Conservation (phyloP, 805 yeast species). For the Lipomyces sp. region DNA sequence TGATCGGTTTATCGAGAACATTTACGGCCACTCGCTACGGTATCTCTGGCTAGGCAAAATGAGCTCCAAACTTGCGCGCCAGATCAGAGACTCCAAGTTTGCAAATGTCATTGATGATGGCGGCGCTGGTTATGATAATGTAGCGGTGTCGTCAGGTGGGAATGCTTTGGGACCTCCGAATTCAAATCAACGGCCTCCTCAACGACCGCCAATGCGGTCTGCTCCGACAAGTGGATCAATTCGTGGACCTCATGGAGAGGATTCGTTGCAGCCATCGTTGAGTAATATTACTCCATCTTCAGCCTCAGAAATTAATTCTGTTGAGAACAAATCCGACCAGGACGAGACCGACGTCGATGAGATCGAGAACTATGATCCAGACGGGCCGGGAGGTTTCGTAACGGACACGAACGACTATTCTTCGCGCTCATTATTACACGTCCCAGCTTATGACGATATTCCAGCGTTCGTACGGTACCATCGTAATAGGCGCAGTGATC, state of each 20-base stretch:
- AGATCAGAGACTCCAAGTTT: constrained; percentile 16
- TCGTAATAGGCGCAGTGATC: constrained; percentile 15
- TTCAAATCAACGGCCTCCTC: not conserved
- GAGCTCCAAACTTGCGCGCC: constrained; percentile 40
- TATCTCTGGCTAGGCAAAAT: constrained; percentile 60
- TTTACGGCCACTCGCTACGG: constrained; percentile 46
- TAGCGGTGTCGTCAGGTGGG: not conserved
- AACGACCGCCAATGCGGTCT: not conserved
- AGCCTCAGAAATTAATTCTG: not conserved
- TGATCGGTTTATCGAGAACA: constrained; percentile 43
- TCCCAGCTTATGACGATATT: constrained; percentile 14
- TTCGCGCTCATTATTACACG: not conserved
- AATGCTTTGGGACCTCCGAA: not conserved
- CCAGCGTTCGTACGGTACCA: constrained; percentile 21
- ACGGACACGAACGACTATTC: not conserved
- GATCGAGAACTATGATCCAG: not conserved
- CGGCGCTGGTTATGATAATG: not conserved
- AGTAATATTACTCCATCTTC: not conserved
- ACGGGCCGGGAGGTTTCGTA: not conserved
- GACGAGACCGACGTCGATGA: not conserved
- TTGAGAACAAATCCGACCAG: not conserved
- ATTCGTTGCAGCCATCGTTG: not conserved
- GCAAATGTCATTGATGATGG: constrained; percentile 15
- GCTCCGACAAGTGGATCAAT: not conserved
- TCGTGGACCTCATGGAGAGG: not conserved